Evolutionary conservation across 305 asterid species (phyloP).

Genomic region (Nicotiana rustica): DNA sequence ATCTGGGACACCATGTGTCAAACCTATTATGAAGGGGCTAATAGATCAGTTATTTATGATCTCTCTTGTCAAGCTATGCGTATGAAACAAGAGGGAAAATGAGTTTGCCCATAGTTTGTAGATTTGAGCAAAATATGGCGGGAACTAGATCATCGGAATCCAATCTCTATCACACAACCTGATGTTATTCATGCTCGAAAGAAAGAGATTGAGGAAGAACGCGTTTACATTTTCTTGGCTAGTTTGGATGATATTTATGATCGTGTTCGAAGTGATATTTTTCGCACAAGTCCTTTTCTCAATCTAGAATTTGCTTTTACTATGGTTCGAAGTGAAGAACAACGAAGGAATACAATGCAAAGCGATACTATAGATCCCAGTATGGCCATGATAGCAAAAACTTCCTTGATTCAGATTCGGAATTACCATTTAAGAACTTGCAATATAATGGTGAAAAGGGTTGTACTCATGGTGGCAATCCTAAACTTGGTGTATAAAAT

Average conservation of each 20-base stretch:
- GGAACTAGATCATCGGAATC: not conserved
- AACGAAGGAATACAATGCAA: not conserved
- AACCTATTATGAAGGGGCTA: not conserved
- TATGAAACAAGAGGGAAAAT: not conserved
- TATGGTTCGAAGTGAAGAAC: not conserved
- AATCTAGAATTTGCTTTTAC: not conserved
- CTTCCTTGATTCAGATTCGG: too few relatives aligned
- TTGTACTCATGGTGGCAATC: not conserved
- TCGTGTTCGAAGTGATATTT: not conserved
- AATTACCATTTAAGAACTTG: not conserved
- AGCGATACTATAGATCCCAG: not conserved
- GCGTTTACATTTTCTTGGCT: not conserved
- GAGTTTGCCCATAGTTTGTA: not conserved
- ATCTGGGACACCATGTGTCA: not conserved
- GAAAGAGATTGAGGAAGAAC: not conserved
- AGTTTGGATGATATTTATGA: not conserved
- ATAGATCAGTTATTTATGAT: not conserved
- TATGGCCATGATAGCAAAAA: not conserved
- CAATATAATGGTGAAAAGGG: not conserved
- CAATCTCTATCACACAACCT: not conserved
- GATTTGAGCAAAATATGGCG: not conserved
- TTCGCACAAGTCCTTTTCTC: not conserved
- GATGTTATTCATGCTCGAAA: not conserved
- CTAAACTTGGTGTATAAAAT: not conserved
- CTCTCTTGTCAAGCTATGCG: not conserved